These are phyloP conservation scores for Cetraspora pellucida DNA, from an alignment of 192 early-diverging fungal species.

Conservation along the genomic window DNA sequence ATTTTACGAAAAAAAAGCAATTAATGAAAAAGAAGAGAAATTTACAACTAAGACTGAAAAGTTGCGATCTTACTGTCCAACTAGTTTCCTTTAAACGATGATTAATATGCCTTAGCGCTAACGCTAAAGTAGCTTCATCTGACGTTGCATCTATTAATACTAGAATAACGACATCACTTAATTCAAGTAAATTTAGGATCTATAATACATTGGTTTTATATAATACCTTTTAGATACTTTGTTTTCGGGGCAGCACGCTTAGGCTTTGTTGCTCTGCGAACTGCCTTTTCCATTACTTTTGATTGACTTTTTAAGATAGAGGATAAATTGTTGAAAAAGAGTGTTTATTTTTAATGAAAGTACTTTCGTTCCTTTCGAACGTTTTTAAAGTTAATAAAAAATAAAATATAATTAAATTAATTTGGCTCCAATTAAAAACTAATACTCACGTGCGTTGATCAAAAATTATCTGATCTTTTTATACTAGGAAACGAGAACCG, in stretches of 20 bases:
- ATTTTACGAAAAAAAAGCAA: neutral
- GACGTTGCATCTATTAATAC: constrained; percentile 13
- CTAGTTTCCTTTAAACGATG: constrained; percentile 54
- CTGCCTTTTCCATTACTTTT: constrained; percentile 54
- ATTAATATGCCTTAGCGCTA: constrained; percentile 53
- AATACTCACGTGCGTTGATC: no score
- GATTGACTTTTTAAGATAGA: no score
- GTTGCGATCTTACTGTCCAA: constrained; percentile 59
- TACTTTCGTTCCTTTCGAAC: no score
- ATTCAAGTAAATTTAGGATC: neutral
- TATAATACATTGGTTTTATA: no score
- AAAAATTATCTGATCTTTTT: no score
- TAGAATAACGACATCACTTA: neutral
- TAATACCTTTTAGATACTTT: constrained; percentile 84
- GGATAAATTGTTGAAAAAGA: no score
- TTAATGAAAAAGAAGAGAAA: neutral
- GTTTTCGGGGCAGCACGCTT: constrained; percentile 95
- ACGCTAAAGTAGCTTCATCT: constrained; percentile 40
- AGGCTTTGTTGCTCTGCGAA: constrained; percentile 77
- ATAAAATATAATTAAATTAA: no score
- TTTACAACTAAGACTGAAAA: neutral
- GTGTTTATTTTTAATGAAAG: no score
- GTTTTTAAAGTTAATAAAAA: no score
- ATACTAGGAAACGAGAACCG: no score
- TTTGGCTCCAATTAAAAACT: no score